Conservation (phyloP, 768 basidiomycete species). For the Suillus spraguei region DNA sequence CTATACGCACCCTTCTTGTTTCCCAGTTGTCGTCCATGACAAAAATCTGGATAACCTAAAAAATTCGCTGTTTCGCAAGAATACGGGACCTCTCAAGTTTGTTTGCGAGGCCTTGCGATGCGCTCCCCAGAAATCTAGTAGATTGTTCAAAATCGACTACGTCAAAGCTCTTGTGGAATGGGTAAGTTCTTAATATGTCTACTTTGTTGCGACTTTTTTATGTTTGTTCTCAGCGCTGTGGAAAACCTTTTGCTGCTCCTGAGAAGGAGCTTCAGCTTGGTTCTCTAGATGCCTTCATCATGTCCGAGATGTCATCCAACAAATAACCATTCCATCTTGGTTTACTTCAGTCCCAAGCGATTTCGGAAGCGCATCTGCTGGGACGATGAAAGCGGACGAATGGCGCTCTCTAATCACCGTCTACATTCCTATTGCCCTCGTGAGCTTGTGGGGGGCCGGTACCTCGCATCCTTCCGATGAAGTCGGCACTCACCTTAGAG, state of each 20-base stretch:
- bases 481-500: no score
- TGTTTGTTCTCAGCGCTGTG: not conserved
- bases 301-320: no score
- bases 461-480: no score
- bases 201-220: not conserved
- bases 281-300: no score
- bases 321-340: no score
- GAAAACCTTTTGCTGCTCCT: not conserved
- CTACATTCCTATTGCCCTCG: no score
- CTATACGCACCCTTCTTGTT: not conserved
- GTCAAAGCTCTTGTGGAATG: not conserved
- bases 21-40: not conserved
- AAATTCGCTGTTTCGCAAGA: not conserved
- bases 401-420: no score
- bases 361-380: no score
- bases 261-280: no score
- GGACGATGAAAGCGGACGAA: no score
- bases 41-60: not conserved
- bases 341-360: no score
- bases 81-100: not conserved
- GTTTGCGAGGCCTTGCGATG: not conserved
- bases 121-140: not conserved
- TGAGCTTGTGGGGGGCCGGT: no score
- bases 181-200: not conserved
- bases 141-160: not conserved